Percentiles rank a stretch among this genome's conserved stretches.
These are phyloP conservation scores for Malbranchea zuffiana DNA, from an alignment of 2,329 filamentous ascomycete species.

Conservation along the genomic window DNA sequence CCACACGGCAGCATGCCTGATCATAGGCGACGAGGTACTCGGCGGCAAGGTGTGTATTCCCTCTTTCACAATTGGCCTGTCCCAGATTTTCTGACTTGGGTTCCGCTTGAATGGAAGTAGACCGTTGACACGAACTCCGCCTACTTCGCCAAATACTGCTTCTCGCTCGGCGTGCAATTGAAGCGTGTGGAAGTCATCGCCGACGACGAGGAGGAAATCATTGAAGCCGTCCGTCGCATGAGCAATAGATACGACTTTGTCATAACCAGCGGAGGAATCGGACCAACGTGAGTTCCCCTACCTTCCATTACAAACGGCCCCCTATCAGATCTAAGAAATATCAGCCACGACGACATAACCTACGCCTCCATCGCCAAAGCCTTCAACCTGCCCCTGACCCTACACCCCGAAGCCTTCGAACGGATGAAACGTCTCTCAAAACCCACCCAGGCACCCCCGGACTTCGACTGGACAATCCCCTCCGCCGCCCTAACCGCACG, in stretches of 20 bases:
- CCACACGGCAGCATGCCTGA: constrained; percentile 79
- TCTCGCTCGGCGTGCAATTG: constrained; percentile 54
- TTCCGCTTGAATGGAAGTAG: constrained; percentile 33
- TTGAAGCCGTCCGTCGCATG: constrained; percentile 80
- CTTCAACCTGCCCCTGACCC: constrained; percentile 62
- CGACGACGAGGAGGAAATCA: constrained; percentile 82
- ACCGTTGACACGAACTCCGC: constrained; percentile 57
- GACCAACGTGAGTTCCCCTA: constrained; percentile 59
- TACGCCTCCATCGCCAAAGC: constrained; percentile 90
- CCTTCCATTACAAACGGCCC: not conserved
- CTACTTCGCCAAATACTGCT: constrained; percentile 56
- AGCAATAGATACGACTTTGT: constrained; percentile 85
- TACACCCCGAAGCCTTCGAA: constrained; percentile 65
- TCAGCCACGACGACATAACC: constrained; percentile 91
- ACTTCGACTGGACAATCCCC: constrained; percentile 76
- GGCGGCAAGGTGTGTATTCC: constrained; percentile 68
- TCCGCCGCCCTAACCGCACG: constrained; percentile 69
- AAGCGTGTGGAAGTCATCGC: constrained; percentile 85
- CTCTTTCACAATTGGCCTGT: too few relatives aligned
- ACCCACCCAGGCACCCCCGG: constrained; percentile 58
- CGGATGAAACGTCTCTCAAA: constrained; percentile 76
- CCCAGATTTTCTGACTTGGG: too few relatives aligned
- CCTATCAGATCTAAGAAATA: too few relatives aligned
- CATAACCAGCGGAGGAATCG: constrained; percentile 89
- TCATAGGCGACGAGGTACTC: constrained; percentile 95